Percentiles rank a stretch among this genome's conserved stretches.
phyloP scores from a whole-genome alignment of 306 rosid species.

The Begonia loranthoides region DNA sequence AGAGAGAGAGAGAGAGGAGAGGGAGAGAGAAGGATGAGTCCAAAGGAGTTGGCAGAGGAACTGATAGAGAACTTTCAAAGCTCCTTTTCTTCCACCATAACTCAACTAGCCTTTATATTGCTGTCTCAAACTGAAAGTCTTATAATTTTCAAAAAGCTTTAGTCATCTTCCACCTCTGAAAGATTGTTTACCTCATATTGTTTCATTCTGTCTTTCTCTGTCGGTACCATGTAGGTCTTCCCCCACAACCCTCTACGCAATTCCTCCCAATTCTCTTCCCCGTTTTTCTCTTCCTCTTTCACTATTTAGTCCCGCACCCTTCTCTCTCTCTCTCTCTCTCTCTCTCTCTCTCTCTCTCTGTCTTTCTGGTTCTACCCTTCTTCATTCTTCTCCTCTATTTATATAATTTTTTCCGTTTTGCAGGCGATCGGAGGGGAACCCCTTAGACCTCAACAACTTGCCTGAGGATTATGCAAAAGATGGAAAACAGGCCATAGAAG shows the following conservation, averaged over 20 bases:
- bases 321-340: conserved; percentile 3
- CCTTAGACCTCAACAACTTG: conserved; percentile 87
- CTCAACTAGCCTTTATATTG: conserved; percentile 68
- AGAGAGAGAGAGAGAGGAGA: conserved; percentile 21
- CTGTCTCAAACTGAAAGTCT: conserved; percentile 83
- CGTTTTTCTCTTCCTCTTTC: conserved; percentile 1
- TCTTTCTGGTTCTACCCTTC: conserved; percentile 6
- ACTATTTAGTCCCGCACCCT: too few relatives aligned
- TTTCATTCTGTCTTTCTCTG: conserved; percentile 35
- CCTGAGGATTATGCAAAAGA: conserved; percentile 38
- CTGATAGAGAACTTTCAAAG: conserved; percentile 99
- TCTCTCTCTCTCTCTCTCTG: conserved; percentile 4
- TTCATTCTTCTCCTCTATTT: conserved; percentile 2
- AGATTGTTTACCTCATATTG: conserved; percentile 12
- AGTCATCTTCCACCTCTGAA: conserved; percentile 8
- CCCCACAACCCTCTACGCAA: conserved; percentile 15
- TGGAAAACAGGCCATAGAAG: conserved; percentile 43
- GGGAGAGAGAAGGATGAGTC: too few relatives aligned
- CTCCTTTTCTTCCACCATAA: conserved; percentile 78
- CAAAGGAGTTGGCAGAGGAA: conserved; percentile 55
- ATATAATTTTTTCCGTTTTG: conserved; percentile 9
- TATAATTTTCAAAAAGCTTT: conserved; percentile 11
- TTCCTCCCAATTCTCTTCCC: conserved; percentile 1
- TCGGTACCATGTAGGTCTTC: conserved; percentile 80
- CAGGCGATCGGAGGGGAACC: conserved; percentile 74